phyloP scores from a whole-genome alignment of 2,329 filamentous ascomycete genomes.

The Botryotinia narcissicola region DNA sequence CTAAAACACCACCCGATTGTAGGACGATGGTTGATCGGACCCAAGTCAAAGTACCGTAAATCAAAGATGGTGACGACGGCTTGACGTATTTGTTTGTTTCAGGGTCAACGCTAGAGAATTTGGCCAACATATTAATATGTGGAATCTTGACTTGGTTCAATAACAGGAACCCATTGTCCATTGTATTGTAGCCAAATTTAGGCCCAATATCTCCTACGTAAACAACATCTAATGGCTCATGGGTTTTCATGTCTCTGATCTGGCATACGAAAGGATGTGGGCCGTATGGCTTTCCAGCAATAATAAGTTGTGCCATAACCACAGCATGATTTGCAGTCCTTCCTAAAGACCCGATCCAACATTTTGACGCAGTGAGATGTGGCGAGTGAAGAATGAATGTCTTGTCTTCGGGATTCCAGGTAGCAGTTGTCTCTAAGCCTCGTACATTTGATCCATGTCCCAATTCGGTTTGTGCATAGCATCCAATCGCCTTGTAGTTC shows the following conservation, averaged over 20 bases:
- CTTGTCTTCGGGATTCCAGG: slow-evolving; percentile 70
- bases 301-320: slow-evolving; percentile 73
- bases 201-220: slow-evolving; percentile 79
- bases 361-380: slow-evolving; percentile 72
- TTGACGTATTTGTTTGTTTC: slow-evolving; percentile 66
- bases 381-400: slow-evolving; percentile 74
- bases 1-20: slow-evolving; percentile 68
- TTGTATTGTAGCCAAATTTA: slow-evolving; percentile 76
- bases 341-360: slow-evolving; percentile 81
- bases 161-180: slow-evolving; percentile 79
- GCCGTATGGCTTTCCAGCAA: slow-evolving; percentile 66
- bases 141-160: slow-evolving; percentile 76
- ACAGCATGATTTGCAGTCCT: slow-evolving; percentile 74
- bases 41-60: slow-evolving; percentile 76
- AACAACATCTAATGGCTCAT: slow-evolving; percentile 65
- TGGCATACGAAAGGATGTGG: slow-evolving; percentile 78
- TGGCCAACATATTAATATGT: slow-evolving; percentile 69
- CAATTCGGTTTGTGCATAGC: slow-evolving; percentile 78
- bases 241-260: slow-evolving; percentile 67
- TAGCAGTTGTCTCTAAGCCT: slow-evolving; percentile 49
- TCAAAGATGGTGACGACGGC: slow-evolving; percentile 62
- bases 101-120: slow-evolving; percentile 68
- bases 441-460: slow-evolving; percentile 77
- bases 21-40: slow-evolving; percentile 72
- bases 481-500: slow-evolving; percentile 71